A percentile compares a stretch with the other conserved stretches of the same genome.
These are phyloP conservation scores for Phytophthora pini DNA, from an alignment of 352 stramenopile species.

Conservation along the genomic window DNA sequence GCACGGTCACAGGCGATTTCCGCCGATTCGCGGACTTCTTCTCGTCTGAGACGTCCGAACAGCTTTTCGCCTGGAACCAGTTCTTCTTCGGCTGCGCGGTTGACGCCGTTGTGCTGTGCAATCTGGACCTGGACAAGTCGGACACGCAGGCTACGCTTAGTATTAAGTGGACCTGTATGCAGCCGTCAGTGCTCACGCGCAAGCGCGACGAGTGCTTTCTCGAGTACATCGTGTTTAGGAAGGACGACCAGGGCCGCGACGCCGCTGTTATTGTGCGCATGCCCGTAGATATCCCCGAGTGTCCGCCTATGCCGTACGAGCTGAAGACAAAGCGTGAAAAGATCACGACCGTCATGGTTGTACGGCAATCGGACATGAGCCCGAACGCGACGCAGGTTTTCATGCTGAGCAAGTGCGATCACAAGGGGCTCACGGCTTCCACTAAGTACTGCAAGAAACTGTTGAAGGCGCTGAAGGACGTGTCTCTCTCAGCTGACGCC, in stretches of 20 bases:
- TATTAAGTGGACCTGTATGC: conserved; percentile 83
- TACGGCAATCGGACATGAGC: conserved; percentile 40
- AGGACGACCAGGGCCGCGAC: conserved; percentile 61
- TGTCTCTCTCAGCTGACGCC: conserved; percentile 59
- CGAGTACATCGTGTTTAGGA: conserved; percentile 74
- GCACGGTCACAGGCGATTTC: conserved; percentile 60
- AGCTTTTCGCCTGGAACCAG: conserved; percentile 78
- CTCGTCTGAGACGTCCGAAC: conserved; percentile 62
- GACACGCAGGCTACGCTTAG: conserved; percentile 63
- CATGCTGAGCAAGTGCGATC: conserved; percentile 58
- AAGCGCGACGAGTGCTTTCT: conserved; percentile 82
- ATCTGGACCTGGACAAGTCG: conserved; percentile 53
- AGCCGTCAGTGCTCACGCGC: conserved; percentile 57
- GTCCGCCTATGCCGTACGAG: conserved; percentile 48
- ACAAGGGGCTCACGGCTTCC: conserved; percentile 48
- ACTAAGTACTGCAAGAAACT: conserved; percentile 65
- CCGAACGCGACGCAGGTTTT: conserved; percentile 58
- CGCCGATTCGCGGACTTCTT: conserved; percentile 70
- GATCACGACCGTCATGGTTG: conserved; percentile 61
- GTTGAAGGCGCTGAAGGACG: conserved; percentile 50
- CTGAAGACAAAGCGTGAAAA: conserved; percentile 69
- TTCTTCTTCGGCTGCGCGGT: conserved; percentile 68
- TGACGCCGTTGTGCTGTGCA: conserved; percentile 75
- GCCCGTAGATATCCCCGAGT: conserved; percentile 71
- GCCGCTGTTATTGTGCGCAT: conserved; percentile 66